phyloP scores from a whole-genome alignment of 805 yeast genomes.

The Geotrichum ghanense region DNA sequence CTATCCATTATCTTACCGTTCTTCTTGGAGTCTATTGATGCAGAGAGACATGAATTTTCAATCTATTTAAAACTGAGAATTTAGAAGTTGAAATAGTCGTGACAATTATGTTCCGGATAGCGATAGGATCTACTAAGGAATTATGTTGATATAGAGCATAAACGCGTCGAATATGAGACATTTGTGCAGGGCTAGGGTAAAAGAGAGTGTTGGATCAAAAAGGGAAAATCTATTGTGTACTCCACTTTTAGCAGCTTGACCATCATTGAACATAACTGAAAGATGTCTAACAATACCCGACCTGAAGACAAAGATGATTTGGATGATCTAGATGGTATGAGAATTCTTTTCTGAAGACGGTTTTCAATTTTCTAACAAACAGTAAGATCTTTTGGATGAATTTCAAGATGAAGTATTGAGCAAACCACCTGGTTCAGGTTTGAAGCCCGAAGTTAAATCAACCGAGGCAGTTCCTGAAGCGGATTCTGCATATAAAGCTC shows the following conservation, averaged over 20 bases:
- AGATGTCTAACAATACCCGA: not conserved
- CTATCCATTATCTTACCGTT: constrained; percentile 33
- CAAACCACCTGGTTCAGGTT: constrained; percentile 41
- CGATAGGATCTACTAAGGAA: too few species aligned
- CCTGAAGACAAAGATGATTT: constrained; percentile 34
- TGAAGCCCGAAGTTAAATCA: not conserved
- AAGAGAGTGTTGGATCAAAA: not conserved
- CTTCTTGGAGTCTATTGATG: constrained; percentile 80
- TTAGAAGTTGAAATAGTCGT: too few species aligned
- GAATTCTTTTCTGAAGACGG: too few species aligned
- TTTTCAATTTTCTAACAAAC: not conserved
- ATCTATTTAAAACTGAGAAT: too few species aligned
- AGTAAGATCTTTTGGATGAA: constrained; percentile 66
- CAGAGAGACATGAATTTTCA: constrained; percentile 50
- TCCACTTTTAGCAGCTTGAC: too few species aligned
- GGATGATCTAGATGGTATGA: constrained; percentile 51
- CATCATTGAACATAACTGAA: too few species aligned
- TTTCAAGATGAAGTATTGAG: constrained; percentile 60
- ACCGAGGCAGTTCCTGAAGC: constrained; percentile 19
- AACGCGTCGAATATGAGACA: too few species aligned
- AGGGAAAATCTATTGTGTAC: too few species aligned
- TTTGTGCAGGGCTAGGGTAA: not conserved
- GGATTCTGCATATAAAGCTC: not conserved
- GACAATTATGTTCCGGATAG: too few species aligned
- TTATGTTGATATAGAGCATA: too few species aligned